Conservation (phyloP, 176 grass and related monocot species). For the Elaeis guineensis region DNA sequence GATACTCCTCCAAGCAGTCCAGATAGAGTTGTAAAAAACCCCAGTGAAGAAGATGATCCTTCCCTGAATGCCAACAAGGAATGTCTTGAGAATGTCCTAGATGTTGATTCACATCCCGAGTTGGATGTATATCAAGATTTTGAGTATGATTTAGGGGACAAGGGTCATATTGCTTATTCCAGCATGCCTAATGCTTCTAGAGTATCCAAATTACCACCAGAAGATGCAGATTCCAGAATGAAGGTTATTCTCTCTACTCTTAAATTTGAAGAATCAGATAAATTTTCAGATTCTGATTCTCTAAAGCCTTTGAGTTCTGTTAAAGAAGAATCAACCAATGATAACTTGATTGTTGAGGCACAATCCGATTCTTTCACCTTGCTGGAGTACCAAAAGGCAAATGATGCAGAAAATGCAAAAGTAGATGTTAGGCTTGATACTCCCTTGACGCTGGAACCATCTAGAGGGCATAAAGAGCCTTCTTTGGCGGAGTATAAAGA, state of each 20-base stretch:
- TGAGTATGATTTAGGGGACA: not conserved
- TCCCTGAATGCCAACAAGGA: constrained; percentile 3
- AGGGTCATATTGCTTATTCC: not conserved
- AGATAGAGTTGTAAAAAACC: constrained; percentile 13
- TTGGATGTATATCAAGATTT: not conserved
- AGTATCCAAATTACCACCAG: not conserved
- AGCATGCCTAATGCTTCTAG: not conserved
- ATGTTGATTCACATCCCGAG: not conserved
- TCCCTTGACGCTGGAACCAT: not conserved
- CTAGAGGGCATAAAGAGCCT: constrained; percentile 11
- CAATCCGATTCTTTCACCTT: not conserved
- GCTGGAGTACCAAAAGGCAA: not conserved
- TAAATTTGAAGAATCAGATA: constrained; percentile 16
- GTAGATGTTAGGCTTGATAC: not conserved
- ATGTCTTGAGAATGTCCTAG: not conserved
- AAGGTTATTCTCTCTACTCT: not conserved
- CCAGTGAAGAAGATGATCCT: constrained; percentile 31
- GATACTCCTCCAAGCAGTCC: constrained; percentile 89
- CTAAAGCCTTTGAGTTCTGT: constrained; percentile 6
- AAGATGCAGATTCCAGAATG: not conserved
- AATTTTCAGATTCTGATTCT: constrained; percentile 9
- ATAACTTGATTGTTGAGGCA: not conserved
- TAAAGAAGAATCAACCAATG: not conserved
- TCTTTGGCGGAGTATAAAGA: constrained; percentile 9
- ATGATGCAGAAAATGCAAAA: not conserved